Percentiles rank a stretch among this genome's conserved stretches.
phyloP scores from a whole-genome alignment of 257 asterid genomes.

The Nicotiana undulata region DNA sequence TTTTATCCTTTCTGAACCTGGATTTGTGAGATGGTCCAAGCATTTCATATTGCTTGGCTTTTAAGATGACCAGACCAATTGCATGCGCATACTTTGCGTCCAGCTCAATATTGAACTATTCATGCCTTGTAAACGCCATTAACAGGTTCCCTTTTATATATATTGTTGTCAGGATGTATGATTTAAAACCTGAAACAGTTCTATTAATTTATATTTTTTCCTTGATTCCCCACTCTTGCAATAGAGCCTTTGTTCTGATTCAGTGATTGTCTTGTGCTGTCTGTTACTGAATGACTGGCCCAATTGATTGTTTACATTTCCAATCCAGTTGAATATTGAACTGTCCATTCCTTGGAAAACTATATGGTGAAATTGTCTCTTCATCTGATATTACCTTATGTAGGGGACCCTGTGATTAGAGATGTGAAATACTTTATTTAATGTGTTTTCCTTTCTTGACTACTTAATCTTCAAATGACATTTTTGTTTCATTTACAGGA shows the following conservation, averaged over 20 bases:
- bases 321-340: background rate
- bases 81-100: background rate
- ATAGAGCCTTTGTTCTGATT: background rate
- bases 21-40: background rate
- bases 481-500: slow-evolving; percentile 46
- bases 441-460: background rate
- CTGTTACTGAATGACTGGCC: background rate
- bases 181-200: background rate
- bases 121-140: background rate
- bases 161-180: background rate
- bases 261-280: background rate
- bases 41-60: background rate
- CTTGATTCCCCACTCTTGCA: background rate
- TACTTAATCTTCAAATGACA: background rate
- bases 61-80: background rate
- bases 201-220: background rate
- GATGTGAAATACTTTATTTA: background rate
- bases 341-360: background rate
- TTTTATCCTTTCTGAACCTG: background rate
- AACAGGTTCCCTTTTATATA: background rate
- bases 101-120: background rate
- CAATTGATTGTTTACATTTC: background rate
- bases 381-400: background rate
- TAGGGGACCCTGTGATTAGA: background rate
- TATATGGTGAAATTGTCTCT: background rate